These are phyloP conservation scores for Penicillium coffeae DNA, from an alignment of 495 filamentous ascomycete genomes.

Conservation along the genomic window DNA sequence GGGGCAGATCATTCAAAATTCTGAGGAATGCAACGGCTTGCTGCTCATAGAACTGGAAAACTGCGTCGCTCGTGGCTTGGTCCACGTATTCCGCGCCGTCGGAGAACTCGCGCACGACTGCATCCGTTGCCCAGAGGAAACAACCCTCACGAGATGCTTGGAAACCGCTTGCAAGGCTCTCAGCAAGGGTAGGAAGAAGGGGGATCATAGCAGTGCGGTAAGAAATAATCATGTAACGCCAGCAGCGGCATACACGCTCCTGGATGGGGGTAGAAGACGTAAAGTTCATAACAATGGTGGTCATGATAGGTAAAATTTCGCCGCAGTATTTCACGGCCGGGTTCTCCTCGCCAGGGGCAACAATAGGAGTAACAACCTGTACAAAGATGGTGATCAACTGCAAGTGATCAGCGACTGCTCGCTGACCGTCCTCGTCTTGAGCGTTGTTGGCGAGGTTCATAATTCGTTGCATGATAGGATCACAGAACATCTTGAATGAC, in stretches of 20 bases:
- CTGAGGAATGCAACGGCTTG: slow-evolving; percentile 85
- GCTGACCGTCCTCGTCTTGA: slow-evolving; percentile 70
- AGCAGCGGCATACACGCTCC: slow-evolving; percentile 90
- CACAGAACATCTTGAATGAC: slow-evolving; percentile 86
- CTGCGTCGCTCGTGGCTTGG: slow-evolving; percentile 72
- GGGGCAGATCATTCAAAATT: slow-evolving; percentile 79
- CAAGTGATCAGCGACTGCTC: slow-evolving; percentile 79
- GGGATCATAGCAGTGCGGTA: slow-evolving; percentile 87
- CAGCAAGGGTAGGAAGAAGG: slow-evolving; percentile 77
- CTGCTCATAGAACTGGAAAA: slow-evolving; percentile 91
- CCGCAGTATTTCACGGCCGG: slow-evolving; percentile 95
- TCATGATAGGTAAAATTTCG: slow-evolving; percentile 82
- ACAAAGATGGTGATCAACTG: slow-evolving; percentile 89
- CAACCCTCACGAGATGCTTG: slow-evolving; percentile 84
- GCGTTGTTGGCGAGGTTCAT: slow-evolving; percentile 85
- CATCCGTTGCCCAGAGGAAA: slow-evolving; percentile 94
- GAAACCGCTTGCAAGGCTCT: slow-evolving; percentile 82
- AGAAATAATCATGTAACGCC: slow-evolving; percentile 92
- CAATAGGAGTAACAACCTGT: slow-evolving; percentile 72
- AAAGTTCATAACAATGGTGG: slow-evolving; percentile 81
- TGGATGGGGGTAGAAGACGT: slow-evolving; percentile 79
- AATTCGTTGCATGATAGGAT: slow-evolving; percentile 81
- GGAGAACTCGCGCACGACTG: slow-evolving; percentile 92
- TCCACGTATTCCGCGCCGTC: slow-evolving; percentile 84
- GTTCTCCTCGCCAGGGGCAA: slow-evolving; percentile 67